Evolutionary conservation across 2,329 filamentous ascomycete genomes (phyloP), one percentile per base, ranked within the genome.

Genomic region (Clonostachys byssicola): DNA sequence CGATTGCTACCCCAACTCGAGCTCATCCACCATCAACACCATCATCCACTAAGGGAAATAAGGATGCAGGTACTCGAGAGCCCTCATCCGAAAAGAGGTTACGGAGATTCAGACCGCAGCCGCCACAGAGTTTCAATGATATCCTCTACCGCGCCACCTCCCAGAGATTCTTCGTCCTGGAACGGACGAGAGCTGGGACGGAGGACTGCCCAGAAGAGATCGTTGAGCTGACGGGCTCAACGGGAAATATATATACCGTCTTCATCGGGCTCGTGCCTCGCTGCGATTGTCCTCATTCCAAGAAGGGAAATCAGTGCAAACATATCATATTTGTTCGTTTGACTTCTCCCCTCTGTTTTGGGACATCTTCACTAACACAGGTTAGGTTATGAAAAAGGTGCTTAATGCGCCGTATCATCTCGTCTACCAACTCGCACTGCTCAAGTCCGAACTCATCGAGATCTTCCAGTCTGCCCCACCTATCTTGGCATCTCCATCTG

Each of bases 231-330:
- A 78, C 82, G 0, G 84, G 83, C 1, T 79, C 78, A 10, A 86
- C 81, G 2, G 83, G 83, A 14, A 86, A 86, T 52, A 70, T 87
- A 48, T 87, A 88, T 60, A 76, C 64, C 1, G 73, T 86, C 34
- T 64, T 64, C 34, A 74, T 87, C 45, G 65, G 66, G 4, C 68
- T 68, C n/a, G 55, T 70, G 16, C 78, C 80, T 0, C 64, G 54
- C 0, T 86, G 82, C 58, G 67, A 72, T 43, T 85, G 82, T 50
- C 80, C 80, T 1, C 73, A 83, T 48, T 73, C 71, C 2, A 54
- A 49, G 23, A 70, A 70, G 34, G 77, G 78, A 1, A 72, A 79
- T 34, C 79, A 83, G 51, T 86, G 83, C 73, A 87, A 87, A 56
- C 84, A 88, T 54, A 66, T 83, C 23, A 51, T 85, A 40, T 87